Percentiles rank a stretch among this genome's conserved stretches.
phyloP scores from a whole-genome alignment of 129 eudicot genomes.

The Solidago caesia region DNA sequence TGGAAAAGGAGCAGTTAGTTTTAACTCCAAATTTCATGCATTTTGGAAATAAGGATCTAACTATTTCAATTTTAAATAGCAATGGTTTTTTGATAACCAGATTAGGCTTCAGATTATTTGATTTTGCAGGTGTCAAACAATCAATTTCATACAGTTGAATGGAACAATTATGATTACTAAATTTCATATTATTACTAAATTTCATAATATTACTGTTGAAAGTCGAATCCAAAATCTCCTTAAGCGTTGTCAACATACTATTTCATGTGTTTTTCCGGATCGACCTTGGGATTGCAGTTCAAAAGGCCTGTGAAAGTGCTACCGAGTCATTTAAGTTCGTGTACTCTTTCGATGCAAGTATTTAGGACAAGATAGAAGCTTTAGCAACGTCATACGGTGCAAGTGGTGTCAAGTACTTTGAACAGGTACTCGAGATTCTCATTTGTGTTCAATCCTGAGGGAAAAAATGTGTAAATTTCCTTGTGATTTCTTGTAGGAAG shows the following conservation, averaged over 20 bases:
- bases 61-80: no score
- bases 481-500: slow-evolving; percentile 51
- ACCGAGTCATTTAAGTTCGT: slow-evolving; percentile 70
- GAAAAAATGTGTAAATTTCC: slow-evolving; percentile 23
- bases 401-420: slow-evolving; percentile 83
- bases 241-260: no score
- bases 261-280: slow-evolving; percentile 34
- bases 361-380: slow-evolving; percentile 89
- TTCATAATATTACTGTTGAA: no score
- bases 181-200: no score
- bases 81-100: background rate
- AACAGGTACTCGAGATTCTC: slow-evolving; percentile 50
- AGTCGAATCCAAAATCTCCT: no score
- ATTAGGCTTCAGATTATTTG: background rate
- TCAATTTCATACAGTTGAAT: no score
- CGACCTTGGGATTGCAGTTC: slow-evolving; percentile 83
- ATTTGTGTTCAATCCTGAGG: background rate
- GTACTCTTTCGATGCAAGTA: slow-evolving; percentile 78
- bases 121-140: background rate
- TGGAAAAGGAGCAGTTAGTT: no score
- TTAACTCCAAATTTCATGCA: no score
- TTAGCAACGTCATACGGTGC: slow-evolving; percentile 96
- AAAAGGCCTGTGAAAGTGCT: slow-evolving; percentile 82
- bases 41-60: no score
- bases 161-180: no score